Evolutionary conservation across 164 flowering plant genomes (phyloP).

Genomic region (Liquidambar formosana): DNA sequence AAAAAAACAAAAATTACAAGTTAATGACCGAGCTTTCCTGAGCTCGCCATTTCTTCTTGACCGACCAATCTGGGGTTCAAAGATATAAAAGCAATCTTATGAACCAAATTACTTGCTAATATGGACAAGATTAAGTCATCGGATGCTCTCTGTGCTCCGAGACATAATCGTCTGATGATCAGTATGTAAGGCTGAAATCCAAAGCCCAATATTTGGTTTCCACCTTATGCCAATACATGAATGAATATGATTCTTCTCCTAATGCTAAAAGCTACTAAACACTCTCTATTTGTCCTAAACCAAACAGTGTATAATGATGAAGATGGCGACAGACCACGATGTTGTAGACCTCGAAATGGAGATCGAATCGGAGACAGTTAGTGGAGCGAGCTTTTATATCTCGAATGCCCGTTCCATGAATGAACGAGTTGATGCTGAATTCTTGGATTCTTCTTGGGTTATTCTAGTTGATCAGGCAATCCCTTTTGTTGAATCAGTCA

Average conservation of each 20-base stretch:
- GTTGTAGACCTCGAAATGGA: conserved; percentile 1
- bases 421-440: conserved; percentile 9
- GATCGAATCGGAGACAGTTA: conserved; percentile 13
- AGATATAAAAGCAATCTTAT: conserved; percentile 44
- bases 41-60: conserved; percentile 20
- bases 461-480: conserved; percentile 6
- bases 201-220: conserved; percentile 40
- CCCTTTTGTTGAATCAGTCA: conserved; percentile 6
- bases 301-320: conserved; percentile 31
- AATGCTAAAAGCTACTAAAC: conserved; percentile 25
- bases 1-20: conserved; percentile 23
- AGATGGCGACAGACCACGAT: conserved; percentile 4
- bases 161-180: conserved; percentile 25
- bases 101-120: conserved; percentile 24
- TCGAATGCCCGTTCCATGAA: conserved; percentile 14
- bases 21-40: conserved; percentile 28
- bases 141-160: conserved; percentile 36
- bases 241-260: conserved; percentile 31
- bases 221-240: conserved; percentile 35
- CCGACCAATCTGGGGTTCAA: conserved; percentile 26
- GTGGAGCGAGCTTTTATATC: conserved; percentile 16
- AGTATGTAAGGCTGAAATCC: conserved; percentile 36
- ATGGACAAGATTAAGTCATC: conserved; percentile 27
- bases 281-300: conserved; percentile 17
- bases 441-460: conserved; percentile 14